Evolutionary conservation across 2,329 filamentous ascomycete species (phyloP).

Genomic region (Neocucurbitaria cava): DNA sequence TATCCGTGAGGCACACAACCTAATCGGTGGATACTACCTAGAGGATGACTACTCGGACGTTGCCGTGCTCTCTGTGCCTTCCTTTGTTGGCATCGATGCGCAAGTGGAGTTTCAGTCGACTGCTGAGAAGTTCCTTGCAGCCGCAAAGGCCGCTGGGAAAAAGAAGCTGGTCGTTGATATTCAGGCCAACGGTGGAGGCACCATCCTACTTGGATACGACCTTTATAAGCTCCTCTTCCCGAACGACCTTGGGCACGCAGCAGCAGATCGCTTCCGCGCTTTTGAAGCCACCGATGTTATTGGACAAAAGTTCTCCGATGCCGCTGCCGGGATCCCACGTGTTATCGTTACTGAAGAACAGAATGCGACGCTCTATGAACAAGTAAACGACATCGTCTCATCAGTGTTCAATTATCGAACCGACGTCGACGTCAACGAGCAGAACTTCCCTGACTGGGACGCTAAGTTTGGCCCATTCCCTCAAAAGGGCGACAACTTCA

Average conservation of each 20-base stretch:
- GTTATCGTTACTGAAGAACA: constrained; percentile 30
- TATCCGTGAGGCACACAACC: constrained; percentile 49
- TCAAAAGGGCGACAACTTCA: constrained; percentile 61
- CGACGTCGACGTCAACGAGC: constrained; percentile 56
- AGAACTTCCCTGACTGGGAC: constrained; percentile 56
- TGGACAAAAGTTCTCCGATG: constrained; percentile 48
- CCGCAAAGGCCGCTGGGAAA: constrained; percentile 59
- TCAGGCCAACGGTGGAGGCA: constrained; percentile 65
- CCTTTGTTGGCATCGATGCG: constrained; percentile 46
- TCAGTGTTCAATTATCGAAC: constrained; percentile 57
- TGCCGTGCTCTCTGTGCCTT: constrained; percentile 54
- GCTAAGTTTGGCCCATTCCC: constrained; percentile 56
- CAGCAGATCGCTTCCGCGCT: constrained; percentile 60
- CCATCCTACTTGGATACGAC: constrained; percentile 66
- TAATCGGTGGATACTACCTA: constrained; percentile 57
- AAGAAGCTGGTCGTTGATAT: constrained; percentile 68
- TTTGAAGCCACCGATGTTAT: constrained; percentile 57
- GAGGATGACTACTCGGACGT: constrained; percentile 55
- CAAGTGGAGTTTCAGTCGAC: constrained; percentile 52
- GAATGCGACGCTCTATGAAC: constrained; percentile 47
- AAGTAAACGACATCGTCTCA: constrained; percentile 46
- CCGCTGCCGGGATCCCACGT: constrained; percentile 41
- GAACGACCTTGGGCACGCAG: constrained; percentile 54
- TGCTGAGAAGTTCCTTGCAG: constrained; percentile 51
- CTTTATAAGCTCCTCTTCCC: constrained; percentile 67